A percentile compares a stretch with the other conserved stretches of the same genome.
phyloP scores from a whole-genome alignment of 768 basidiomycete species.

The Butyriboletus loyo region DNA sequence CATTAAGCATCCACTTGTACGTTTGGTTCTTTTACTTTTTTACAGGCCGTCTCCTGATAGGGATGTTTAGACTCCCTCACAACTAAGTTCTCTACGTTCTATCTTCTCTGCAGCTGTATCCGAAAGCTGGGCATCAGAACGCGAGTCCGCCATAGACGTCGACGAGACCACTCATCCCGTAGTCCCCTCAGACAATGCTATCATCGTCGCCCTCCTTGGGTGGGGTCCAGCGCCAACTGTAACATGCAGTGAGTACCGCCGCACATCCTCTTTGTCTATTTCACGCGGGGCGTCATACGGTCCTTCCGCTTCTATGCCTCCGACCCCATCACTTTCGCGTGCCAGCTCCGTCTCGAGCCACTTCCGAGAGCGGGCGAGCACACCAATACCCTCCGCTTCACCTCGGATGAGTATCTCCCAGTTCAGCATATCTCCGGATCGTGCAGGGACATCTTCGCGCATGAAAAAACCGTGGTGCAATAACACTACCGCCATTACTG shows the following conservation, averaged over 20 bases:
- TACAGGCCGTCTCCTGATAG: constrained; percentile 8
- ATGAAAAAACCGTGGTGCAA: constrained; percentile 5
- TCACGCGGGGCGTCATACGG: constrained; percentile 26
- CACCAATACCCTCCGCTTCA: constrained; percentile 23
- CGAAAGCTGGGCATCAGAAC: constrained; percentile 31
- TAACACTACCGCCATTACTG: background rate
- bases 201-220: constrained; percentile 47
- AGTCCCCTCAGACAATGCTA: constrained; percentile 37
- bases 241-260: constrained; percentile 10
- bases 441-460: constrained; percentile 3
- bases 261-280: constrained; percentile 18
- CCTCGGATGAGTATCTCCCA: constrained; percentile 21
- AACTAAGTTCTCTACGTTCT: constrained; percentile 51
- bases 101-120: constrained; percentile 37
- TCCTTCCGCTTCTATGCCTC: constrained; percentile 29
- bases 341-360: constrained; percentile 30
- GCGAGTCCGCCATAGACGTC: constrained; percentile 5
- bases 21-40: constrained; percentile 17
- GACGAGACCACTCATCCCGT: constrained; percentile 8
- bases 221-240: constrained; percentile 40
- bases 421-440: constrained; percentile 14
- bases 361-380: constrained; percentile 16
- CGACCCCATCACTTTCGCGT: constrained; percentile 32
- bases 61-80: constrained; percentile 49
- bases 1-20: constrained; percentile 73